phyloP scores from a whole-genome alignment of 208 protist genomes.

The Crithidia sp. region DNA sequence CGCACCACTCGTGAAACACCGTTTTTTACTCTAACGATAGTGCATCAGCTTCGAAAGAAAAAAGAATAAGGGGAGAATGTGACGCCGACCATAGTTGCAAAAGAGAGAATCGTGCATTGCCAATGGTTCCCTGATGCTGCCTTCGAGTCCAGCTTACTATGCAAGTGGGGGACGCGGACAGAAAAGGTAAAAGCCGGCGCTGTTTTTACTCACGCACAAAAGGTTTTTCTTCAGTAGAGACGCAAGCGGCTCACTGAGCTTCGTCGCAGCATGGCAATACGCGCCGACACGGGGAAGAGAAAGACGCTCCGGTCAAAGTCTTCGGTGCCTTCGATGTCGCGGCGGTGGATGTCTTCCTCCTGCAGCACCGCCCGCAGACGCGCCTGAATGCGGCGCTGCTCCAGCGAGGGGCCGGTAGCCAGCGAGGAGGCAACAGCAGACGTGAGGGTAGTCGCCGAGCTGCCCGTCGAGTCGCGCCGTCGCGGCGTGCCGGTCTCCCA shows the following conservation, averaged over 20 bases:
- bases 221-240: neutral
- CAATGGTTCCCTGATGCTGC: too few species aligned
- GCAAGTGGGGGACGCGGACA: neutral
- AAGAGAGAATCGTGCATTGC: too few species aligned
- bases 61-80: too few species aligned
- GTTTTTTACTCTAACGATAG: too few species aligned
- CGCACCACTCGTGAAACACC: too few species aligned
- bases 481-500: slow-evolving; percentile 1
- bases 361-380: slow-evolving; percentile 45
- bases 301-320: slow-evolving; percentile 66
- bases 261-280: slow-evolving; percentile 45
- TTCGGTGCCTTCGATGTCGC: slow-evolving; percentile 71
- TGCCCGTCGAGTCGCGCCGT: neutral
- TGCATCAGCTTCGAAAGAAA: neutral
- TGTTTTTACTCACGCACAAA: neutral
- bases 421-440: neutral
- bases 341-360: slow-evolving; percentile 73
- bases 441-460: neutral
- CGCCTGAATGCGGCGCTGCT: slow-evolving; percentile 41
- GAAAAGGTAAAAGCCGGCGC: neutral
- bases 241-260: slow-evolving; percentile 17
- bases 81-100: too few species aligned
- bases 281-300: slow-evolving; percentile 56
- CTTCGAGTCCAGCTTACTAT: too few species aligned
- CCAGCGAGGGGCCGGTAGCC: slow-evolving; percentile 6